These are phyloP conservation scores for Zygosaccharomyces pseudobailii DNA, from an alignment of 1,139 yeast species.

Conservation along the genomic window DNA sequence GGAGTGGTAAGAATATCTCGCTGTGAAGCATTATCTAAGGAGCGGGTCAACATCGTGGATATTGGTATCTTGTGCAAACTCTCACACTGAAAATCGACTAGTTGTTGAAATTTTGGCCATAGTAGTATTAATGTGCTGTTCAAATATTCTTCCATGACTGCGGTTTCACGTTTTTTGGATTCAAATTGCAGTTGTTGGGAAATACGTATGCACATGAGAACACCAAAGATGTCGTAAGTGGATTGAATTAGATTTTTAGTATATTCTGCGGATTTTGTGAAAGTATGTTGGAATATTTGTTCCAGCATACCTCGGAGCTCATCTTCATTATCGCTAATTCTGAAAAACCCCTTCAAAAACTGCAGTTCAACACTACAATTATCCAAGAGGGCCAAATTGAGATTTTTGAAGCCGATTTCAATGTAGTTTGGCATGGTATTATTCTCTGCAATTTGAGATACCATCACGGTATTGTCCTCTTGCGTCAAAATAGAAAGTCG, in stretches of 20 bases:
- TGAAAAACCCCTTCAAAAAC: conserved; percentile 69
- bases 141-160: conserved; percentile 69
- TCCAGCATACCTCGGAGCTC: conserved; percentile 43
- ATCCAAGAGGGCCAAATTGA: conserved; percentile 69
- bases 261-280: conserved; percentile 50
- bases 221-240: conserved; percentile 71
- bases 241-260: conserved; percentile 45
- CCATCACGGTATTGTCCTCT: conserved; percentile 61
- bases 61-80: conserved; percentile 46
- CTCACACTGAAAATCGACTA: conserved; percentile 74
- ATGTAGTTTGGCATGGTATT: conserved; percentile 62
- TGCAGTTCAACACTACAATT: conserved; percentile 74
- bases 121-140: conserved; percentile 60
- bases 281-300: conserved; percentile 47
- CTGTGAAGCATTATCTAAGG: conserved; percentile 25
- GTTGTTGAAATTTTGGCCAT: conserved; percentile 83
- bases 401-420: conserved; percentile 69
- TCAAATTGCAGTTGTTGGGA: conserved; percentile 60
- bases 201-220: conserved; percentile 70
- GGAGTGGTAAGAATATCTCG: conserved; percentile 41
- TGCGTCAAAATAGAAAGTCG: conserved; percentile 50
- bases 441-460: conserved; percentile 82
- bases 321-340: conserved; percentile 39
- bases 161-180: conserved; percentile 60
- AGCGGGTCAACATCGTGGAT: conserved; percentile 20